A percentile compares a stretch with the other conserved stretches of the same genome.
Conservation (phyloP, 805 yeast genomes). For the Yamadazyma sp. region DNA sequence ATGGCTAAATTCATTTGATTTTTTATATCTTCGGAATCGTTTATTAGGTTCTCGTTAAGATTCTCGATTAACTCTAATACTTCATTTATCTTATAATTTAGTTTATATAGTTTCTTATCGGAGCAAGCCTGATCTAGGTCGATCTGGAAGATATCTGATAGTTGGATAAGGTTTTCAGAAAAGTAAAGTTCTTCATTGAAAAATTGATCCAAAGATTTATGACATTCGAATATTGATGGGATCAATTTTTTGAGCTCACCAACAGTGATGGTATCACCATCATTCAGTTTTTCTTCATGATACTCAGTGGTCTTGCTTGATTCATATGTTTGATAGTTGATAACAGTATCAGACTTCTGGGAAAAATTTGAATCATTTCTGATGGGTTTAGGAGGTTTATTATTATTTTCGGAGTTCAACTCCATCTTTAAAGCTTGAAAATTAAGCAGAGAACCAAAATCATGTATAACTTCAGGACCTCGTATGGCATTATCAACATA, state of each 20-base stretch:
- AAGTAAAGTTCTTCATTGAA: conserved; percentile 11
- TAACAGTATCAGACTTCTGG: too few relatives aligned
- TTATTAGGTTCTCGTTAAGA: neutral
- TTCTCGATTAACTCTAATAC: conserved; percentile 6
- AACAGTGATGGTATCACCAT: conserved; percentile 6
- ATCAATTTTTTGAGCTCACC: conserved; percentile 9
- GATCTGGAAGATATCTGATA: conserved; percentile 3
- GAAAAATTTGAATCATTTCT: too few relatives aligned
- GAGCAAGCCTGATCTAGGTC: neutral
- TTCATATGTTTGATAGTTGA: too few relatives aligned
- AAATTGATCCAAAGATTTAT: conserved; percentile 8
- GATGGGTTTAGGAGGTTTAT: too few relatives aligned
- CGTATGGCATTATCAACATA: too few relatives aligned
- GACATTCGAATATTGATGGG: conserved; percentile 10
- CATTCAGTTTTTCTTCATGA: too few relatives aligned
- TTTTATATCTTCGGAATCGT: conserved; percentile 2
- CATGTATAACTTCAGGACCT: too few relatives aligned
- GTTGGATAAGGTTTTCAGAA: conserved; percentile 7
- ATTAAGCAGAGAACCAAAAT: too few relatives aligned
- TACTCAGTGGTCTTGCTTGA: too few relatives aligned
- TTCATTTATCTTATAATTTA: conserved; percentile 5
- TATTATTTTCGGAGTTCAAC: too few relatives aligned
- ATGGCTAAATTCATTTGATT: conserved; percentile 10
- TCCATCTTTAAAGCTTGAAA: too few relatives aligned
- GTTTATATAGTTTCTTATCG: neutral